Percentiles rank a stretch among this genome's conserved stretches.
These are phyloP conservation scores for Tylopilus sp. DNA, from an alignment of 1,284 basidiomycete species.

Conservation along the genomic window DNA sequence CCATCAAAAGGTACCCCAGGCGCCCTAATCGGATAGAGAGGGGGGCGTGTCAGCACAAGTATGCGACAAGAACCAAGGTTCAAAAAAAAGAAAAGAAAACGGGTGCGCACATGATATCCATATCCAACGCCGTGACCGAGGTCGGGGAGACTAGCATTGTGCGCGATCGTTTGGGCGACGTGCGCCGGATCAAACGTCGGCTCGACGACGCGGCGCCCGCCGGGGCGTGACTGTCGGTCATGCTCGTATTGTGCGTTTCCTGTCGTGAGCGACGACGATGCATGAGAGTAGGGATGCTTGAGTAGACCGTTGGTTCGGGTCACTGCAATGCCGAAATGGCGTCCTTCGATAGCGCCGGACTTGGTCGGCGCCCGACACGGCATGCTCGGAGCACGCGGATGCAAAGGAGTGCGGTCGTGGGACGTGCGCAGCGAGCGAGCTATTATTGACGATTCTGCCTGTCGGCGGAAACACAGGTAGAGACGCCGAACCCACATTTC, in stretches of 20 bases:
- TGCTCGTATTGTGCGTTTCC: constrained; percentile 66
- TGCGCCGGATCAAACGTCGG: constrained; percentile 65
- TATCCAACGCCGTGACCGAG: constrained; percentile 67
- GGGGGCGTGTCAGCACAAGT: not conserved
- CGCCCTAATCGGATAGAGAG: constrained; percentile 38
- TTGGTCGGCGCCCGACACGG: constrained; percentile 73
- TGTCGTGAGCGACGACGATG: not conserved
- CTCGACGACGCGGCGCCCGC: constrained; percentile 60
- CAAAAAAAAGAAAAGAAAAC: not conserved
- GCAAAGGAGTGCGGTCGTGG: constrained; percentile 66
- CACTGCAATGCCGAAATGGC: constrained; percentile 67
- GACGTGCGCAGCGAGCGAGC: constrained; percentile 70
- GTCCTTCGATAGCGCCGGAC: constrained; percentile 71
- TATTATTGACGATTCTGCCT: constrained; percentile 83
- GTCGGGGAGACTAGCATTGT: constrained; percentile 65
- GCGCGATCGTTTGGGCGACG: constrained; percentile 67
- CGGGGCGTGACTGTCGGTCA: constrained; percentile 49
- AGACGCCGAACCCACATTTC: not conserved
- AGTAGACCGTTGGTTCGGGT: constrained; percentile 53
- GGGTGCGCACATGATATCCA: constrained; percentile 67
- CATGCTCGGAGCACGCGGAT: constrained; percentile 79
- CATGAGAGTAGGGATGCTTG: not conserved
- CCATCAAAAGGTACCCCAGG: constrained; percentile 59
- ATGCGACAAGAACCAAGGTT: not conserved
- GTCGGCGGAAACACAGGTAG: not conserved